A percentile compares a stretch with the other conserved stretches of the same genome.
phyloP scores from a whole-genome alignment of 2,329 filamentous ascomycete genomes.

The Byssoonygena ceratinophila region DNA sequence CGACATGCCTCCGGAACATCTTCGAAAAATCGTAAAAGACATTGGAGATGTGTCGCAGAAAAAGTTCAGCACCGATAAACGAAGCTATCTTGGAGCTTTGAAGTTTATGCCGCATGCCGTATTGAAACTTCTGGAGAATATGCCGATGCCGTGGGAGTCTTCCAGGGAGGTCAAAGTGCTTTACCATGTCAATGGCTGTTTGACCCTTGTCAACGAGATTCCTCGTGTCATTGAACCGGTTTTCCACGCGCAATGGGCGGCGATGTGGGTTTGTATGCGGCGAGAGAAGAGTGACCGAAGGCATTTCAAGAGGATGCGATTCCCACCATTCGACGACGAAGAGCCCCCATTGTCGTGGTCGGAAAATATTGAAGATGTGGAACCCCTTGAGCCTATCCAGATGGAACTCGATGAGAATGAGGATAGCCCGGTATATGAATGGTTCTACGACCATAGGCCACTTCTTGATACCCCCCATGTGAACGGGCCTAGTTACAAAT shows the following conservation, averaged over 20 bases:
- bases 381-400: constrained; percentile 93
- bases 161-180: constrained; percentile 92
- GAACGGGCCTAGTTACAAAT: constrained; percentile 92
- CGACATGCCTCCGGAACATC: constrained; percentile 95
- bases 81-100: constrained; percentile 89
- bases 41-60: constrained; percentile 99
- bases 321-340: constrained; percentile 96
- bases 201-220: constrained; percentile 93
- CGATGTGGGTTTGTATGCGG: constrained; percentile 98
- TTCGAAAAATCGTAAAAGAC: constrained; percentile 96
- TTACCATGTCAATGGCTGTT: constrained; percentile 94
- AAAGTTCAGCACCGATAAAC: constrained; percentile 97
- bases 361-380: constrained; percentile 97
- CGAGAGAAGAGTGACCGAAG: constrained; percentile 92
- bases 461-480: constrained; percentile 85
- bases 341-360: constrained; percentile 96
- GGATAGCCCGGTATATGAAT: constrained; percentile 82
- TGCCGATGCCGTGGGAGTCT: constrained; percentile 99
- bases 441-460: constrained; percentile 93
- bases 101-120: constrained; percentile 99
- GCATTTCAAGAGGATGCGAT: constrained; percentile 97
- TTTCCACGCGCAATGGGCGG: constrained; percentile 97
- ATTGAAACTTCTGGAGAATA: constrained; percentile 92
- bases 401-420: constrained; percentile 95
- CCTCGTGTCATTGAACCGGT: constrained; percentile 95